phyloP scores from a whole-genome alignment of 306 rosid genomes.

The Spatholobus suberectus region DNA sequence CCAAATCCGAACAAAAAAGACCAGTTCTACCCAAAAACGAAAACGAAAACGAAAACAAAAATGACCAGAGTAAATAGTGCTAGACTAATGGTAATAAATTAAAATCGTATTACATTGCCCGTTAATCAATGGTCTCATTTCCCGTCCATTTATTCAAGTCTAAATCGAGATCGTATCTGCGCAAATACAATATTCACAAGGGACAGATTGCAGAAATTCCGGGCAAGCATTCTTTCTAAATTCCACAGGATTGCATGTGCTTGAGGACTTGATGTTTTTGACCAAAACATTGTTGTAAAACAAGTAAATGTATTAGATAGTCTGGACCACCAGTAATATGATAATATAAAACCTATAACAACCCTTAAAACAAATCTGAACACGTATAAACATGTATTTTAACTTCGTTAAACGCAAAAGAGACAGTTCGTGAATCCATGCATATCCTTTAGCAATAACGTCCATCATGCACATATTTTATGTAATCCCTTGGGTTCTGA shows the following conservation, averaged over 20 bases:
- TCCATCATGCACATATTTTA: neutral
- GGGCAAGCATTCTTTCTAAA: conserved; percentile 22
- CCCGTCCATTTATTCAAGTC: neutral
- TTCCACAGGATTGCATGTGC: conserved; percentile 23
- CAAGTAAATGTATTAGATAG: neutral
- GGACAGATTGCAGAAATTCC: neutral
- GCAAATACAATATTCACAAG: neutral
- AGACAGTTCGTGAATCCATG: neutral
- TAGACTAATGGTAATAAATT: neutral
- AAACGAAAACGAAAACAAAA: neutral
- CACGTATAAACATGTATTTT: neutral
- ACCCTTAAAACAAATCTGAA: neutral
- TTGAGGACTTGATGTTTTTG: neutral
- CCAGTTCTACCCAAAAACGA: neutral
- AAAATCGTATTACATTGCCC: neutral
- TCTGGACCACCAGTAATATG: neutral
- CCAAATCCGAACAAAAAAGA: neutral
- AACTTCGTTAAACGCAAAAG: neutral
- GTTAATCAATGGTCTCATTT: neutral
- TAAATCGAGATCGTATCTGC: neutral
- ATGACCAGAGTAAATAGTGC: neutral
- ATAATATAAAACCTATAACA: neutral
- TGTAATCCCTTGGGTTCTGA: neutral
- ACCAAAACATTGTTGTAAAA: conserved; percentile 3
- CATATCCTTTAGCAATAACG: conserved; percentile 1